phyloP scores from a whole-genome alignment of 2,329 filamentous ascomycete genomes.

The Aureobasidium sp. region DNA sequence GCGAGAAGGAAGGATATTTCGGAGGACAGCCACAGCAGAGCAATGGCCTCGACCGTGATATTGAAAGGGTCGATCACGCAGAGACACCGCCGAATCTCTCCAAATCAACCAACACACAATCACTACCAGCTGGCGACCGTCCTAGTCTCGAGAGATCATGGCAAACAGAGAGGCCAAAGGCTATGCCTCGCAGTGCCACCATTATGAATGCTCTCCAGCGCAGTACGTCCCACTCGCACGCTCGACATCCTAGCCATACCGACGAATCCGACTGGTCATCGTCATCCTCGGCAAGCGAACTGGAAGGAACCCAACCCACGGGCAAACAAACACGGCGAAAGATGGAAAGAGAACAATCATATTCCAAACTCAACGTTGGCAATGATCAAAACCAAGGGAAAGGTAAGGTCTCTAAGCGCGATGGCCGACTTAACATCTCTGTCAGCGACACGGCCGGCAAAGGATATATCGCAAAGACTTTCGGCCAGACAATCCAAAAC shows the following conservation, averaged over 20 bases:
- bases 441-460: slow-evolving; percentile 61
- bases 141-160: slow-evolving; percentile 8
- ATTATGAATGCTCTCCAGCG: slow-evolving; percentile 3
- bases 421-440: slow-evolving; percentile 63
- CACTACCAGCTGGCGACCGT: not conserved
- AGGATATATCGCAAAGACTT: slow-evolving; percentile 64
- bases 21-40: not conserved
- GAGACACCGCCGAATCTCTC: not conserved
- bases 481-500: slow-evolving; percentile 55
- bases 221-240: not conserved
- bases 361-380: slow-evolving; percentile 49
- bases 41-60: not conserved
- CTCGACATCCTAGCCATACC: not conserved
- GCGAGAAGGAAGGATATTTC: not conserved
- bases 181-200: not conserved
- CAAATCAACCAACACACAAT: not conserved
- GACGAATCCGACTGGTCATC: not conserved
- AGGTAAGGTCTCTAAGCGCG: slow-evolving; percentile 55
- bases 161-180: slow-evolving; percentile 10
- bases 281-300: not conserved
- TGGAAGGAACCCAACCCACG: not conserved
- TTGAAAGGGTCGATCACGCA: slow-evolving; percentile 1
- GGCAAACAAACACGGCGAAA: slow-evolving; percentile 9
- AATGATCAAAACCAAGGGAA: slow-evolving; percentile 58
- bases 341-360: slow-evolving; percentile 23